Conservation (phyloP, 2,329 filamentous ascomycete genomes). For the Cephalotrichum gorgonifer region DNA sequence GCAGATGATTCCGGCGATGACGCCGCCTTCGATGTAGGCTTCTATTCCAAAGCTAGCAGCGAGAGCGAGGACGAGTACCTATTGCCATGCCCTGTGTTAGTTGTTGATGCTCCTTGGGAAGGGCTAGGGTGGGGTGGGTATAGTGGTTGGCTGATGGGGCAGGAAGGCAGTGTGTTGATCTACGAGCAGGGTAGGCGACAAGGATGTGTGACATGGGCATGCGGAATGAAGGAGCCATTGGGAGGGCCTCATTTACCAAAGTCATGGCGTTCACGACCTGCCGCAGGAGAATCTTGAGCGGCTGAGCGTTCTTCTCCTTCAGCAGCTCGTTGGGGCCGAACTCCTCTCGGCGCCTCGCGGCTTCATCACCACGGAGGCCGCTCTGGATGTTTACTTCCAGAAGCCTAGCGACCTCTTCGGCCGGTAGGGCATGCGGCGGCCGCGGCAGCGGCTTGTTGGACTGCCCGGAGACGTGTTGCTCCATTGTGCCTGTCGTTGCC, state of each 20-base stretch:
- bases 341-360: conserved; percentile 35
- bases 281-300: conserved; percentile 45
- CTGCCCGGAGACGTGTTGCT: conserved; percentile 20
- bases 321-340: conserved; percentile 49
- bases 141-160: no score
- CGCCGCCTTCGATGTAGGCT: conserved; percentile 39
- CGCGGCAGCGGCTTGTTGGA: conserved; percentile 31
- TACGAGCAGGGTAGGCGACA: no score
- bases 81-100: no score
- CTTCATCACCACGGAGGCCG: conserved; percentile 42
- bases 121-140: no score
- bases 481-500: background rate
- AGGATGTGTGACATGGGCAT: no score
- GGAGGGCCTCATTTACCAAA: conserved; percentile 19
- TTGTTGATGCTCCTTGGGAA: background rate
- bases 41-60: conserved; percentile 37
- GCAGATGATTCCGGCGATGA: conserved; percentile 39
- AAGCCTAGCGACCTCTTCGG: conserved; percentile 37
- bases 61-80: conserved; percentile 48
- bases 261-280: conserved; percentile 53
- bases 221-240: no score
- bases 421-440: conserved; percentile 46
- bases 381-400: conserved; percentile 40
- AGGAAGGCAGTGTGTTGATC: no score
- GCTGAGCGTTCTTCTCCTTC: conserved; percentile 33